Base-by-base conservation (phyloP, 2,329 filamentous ascomycete species). In the Xylaria sp. region DNA sequence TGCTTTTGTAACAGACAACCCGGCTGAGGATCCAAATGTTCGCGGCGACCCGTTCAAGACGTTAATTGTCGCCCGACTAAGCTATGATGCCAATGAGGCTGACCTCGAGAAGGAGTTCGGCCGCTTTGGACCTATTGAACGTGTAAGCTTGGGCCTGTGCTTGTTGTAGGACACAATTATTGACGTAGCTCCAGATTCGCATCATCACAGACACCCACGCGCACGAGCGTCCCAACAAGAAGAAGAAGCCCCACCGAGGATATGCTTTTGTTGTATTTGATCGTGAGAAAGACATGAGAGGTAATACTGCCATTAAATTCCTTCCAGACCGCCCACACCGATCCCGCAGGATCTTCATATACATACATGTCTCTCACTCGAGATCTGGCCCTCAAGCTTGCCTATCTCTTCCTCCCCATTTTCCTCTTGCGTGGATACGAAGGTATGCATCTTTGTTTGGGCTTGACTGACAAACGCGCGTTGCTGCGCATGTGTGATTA, bases 241-340 rank as follows among this genome's bases (percentile, higher is more conserved):
- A 93, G 79, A 91, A 91, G 78, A 94, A 94, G 83, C 84, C 91
- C 60, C 93, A 97, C 78, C 88, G 91, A 77, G 96, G 96, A 70
- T 99, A 99, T 81, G 96, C 93, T 70, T 99, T 99, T 79, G 92
- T 99, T 75, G 93, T 98, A 63, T 99, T 95, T 79, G 95, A 98
- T 82, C 91, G 93, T 80, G 96, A 98, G 83, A 94, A 95, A 82
- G 96, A 98, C 80, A 98, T 98, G 94, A 97, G 97, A 93, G 94
- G 94, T 98, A 97, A 89, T 84, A 82, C 81, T 79, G 78, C 80
- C 80, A 83, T 79, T 80, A 75, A 78, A 63, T 81, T 79, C 78
- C 74, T 75, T 75, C 75, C 75, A 78, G 77, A 75, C 78, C 74
- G 69, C 73, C 74, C 70, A 66, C 54, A 59, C 68, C 71, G 69